A percentile compares a stretch with the other conserved stretches of the same genome.
Evolutionary conservation across 129 eudicot genomes (phyloP).

Genomic region (Centrapalus pauciflorus): DNA sequence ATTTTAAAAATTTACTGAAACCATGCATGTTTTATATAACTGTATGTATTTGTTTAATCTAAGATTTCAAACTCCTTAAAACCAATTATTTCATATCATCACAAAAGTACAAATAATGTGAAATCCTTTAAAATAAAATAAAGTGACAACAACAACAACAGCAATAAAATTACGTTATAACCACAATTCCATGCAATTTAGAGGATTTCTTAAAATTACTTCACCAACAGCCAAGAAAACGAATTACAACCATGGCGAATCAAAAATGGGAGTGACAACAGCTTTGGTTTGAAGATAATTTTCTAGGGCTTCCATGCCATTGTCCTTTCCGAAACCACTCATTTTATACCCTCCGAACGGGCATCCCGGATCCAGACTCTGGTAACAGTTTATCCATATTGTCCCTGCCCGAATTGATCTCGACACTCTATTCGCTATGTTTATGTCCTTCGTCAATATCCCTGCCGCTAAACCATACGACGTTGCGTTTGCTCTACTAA

Average conservation of each 20-base stretch:
- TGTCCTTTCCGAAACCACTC: constrained; percentile 75
- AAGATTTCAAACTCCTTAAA: no score
- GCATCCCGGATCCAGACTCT: constrained; percentile 46
- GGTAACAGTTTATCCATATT: constrained; percentile 52
- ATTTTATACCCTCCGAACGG: constrained; percentile 70
- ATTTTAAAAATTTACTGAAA: no score
- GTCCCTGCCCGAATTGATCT: constrained; percentile 62
- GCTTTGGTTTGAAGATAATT: constrained; percentile 64
- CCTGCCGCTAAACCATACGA: constrained; percentile 83
- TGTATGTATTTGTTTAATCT: no score
- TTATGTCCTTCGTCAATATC: constrained; percentile 61
- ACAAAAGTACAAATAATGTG: no score
- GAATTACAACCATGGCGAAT: constrained; percentile 84
- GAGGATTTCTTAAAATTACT: no score
- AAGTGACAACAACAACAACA: no score
- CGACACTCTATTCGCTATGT: constrained; percentile 72
- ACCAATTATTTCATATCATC: no score
- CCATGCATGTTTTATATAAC: no score
- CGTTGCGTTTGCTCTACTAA: constrained; percentile 60
- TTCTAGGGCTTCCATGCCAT: constrained; percentile 55
- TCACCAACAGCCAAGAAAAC: neutral
- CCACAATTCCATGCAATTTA: no score
- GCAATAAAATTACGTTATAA: no score
- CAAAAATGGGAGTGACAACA: constrained; percentile 62
- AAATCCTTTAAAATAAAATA: no score